Evolutionary conservation across 1,284 basidiomycete genomes (phyloP), one percentile per base, ranked within the genome.

Genomic region (Polyporus tsugae): DNA sequence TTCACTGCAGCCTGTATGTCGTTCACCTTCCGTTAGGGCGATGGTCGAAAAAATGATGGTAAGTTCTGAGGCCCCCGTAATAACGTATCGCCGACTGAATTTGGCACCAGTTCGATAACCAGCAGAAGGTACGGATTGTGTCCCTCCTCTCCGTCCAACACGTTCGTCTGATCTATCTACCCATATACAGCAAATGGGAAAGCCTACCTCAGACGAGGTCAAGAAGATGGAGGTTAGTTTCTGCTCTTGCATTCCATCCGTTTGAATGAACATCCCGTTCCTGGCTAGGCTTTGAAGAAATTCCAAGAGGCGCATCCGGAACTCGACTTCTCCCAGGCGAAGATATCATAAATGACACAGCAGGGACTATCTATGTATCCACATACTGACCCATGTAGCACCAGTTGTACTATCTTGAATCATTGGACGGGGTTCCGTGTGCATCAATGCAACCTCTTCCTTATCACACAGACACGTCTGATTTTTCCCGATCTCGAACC

Each of bases 1-100:
- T 25, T 25, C n/a, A 6, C 6, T 60, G 15, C 58, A 80, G 63
- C 52, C 15, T 60, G 13, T 38, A n/a, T 10, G 10, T 17, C 59
- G 33, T 55, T 11, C 55, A 59, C 42, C 7, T 55, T 60, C 49
- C 25, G 62, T 17, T 76, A 94, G 97, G 74, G 95, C 95, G 0
- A 95, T 99, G 95, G 98, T 99, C 0, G 98, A 99, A 82, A 99
- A 99, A 85, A 99, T 99, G 98, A 99, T 99, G 97, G 97, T 96
- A 82, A 75, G 92, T 78, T 49, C 19, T 11, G 3, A n/a, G 10
- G 19, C 15, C 13, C 22, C 17, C 38, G 22, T 22, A 11, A 22
- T 42, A 6, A 2, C 6, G 39, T 13, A 41, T 59, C n/a, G 64
- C 44, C 10, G 49, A 53, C 69, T 71, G 67, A 59, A 57, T 61